phyloP scores from a whole-genome alignment of 1,284 basidiomycete species.

The Exobasidium rhododendri region DNA sequence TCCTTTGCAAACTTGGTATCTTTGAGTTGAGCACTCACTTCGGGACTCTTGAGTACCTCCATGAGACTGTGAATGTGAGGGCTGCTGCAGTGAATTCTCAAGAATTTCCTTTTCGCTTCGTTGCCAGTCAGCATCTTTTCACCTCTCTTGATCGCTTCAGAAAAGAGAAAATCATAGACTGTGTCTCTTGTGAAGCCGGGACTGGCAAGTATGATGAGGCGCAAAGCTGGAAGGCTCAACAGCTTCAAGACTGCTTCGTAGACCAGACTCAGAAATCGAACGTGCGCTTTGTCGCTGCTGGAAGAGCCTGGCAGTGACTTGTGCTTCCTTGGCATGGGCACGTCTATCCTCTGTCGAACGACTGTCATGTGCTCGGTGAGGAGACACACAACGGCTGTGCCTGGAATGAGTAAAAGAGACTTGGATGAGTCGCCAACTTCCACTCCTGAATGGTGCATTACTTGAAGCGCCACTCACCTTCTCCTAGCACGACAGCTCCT shows the following conservation, averaged over 20 bases:
- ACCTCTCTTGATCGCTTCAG: conserved; percentile 61
- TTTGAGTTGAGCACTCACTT: conserved; percentile 67
- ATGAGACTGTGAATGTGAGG: conserved; percentile 93
- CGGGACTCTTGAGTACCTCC: conserved; percentile 86
- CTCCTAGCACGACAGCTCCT: conserved; percentile 91
- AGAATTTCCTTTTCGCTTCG: conserved; percentile 74
- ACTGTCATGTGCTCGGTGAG: conserved; percentile 96
- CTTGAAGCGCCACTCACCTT: conserved; percentile 64
- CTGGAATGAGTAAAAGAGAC: conserved; percentile 57
- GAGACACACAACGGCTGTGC: conserved; percentile 86
- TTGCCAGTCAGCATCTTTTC: conserved; percentile 72
- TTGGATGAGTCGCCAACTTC: too few species aligned
- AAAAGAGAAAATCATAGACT: conserved; percentile 69
- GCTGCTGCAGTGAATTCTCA: conserved; percentile 87
- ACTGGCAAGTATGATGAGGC: conserved; percentile 90
- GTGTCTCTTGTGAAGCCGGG: conserved; percentile 93
- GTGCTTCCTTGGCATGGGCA: conserved; percentile 80
- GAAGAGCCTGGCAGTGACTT: conserved; percentile 43
- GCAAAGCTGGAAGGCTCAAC: conserved; percentile 76
- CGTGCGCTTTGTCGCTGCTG: conserved; percentile 38
- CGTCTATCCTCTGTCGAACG: conserved; percentile 83
- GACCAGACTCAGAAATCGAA: conserved; percentile 75
- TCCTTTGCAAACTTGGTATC: conserved; percentile 98
- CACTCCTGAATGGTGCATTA: too few species aligned
- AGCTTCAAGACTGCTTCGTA: conserved; percentile 85